These are phyloP conservation scores for Houttuynia cordata DNA, from an alignment of 164 flowering plant species.

Conservation along the genomic window DNA sequence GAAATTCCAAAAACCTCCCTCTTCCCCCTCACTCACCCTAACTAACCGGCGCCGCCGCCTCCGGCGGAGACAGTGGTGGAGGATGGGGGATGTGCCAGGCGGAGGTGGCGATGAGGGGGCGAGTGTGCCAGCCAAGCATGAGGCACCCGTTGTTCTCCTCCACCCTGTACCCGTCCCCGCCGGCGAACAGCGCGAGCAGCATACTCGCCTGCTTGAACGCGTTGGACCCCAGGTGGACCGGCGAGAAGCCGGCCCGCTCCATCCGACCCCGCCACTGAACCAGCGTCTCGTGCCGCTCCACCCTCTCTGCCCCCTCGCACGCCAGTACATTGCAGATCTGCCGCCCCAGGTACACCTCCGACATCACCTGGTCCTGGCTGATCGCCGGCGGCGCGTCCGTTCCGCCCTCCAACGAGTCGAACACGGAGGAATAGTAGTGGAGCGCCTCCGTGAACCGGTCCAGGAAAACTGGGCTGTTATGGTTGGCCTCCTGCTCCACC, in stretches of 20 bases:
- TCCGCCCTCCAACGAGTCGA: slow-evolving; percentile 47
- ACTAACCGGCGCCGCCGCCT: too few species aligned
- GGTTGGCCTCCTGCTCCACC: slow-evolving; percentile 77
- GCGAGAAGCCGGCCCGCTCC: slow-evolving; percentile 55
- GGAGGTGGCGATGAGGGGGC: slow-evolving; percentile 71
- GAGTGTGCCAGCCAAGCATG: slow-evolving; percentile 60
- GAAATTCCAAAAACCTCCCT: too few species aligned
- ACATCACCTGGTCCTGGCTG: slow-evolving; percentile 44
- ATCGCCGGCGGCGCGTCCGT: slow-evolving; percentile 25
- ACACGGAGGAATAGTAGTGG: slow-evolving; percentile 66
- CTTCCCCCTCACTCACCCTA: too few species aligned
- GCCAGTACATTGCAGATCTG: slow-evolving; percentile 68
- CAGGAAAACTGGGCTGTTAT: slow-evolving; percentile 37
- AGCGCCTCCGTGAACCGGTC: slow-evolving; percentile 46
- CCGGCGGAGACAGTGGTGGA: too few species aligned
- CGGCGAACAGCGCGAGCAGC: slow-evolving; percentile 64
- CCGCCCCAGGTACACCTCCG: slow-evolving; percentile 66
- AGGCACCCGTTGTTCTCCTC: slow-evolving; percentile 33
- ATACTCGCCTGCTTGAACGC: slow-evolving; percentile 56
- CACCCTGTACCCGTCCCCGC: slow-evolving; percentile 35
- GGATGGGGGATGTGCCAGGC: slow-evolving; percentile 36
- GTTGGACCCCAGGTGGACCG: slow-evolving; percentile 33
- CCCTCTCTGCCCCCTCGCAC: slow-evolving; percentile 70
- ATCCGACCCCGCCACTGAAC: slow-evolving; percentile 50
- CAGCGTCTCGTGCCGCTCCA: slow-evolving; percentile 62